Base-by-base conservation (phyloP, 768 basidiomycete genomes). In the Russula abietina region DNA sequence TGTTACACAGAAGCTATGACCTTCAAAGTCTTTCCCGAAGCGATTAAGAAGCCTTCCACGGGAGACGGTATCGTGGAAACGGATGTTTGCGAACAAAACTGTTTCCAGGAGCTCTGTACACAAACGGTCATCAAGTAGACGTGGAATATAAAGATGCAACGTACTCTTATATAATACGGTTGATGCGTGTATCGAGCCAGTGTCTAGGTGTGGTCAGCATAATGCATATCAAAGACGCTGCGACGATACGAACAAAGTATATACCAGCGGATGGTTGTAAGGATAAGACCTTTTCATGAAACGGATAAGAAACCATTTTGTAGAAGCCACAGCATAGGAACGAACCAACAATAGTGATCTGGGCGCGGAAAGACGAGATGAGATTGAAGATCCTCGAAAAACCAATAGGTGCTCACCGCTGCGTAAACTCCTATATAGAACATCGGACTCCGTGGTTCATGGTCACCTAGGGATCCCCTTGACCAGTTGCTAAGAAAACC, bases 11-110 rank as follows among this genome's bases (percentile, higher is more conserved):
- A 30, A 12, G 3, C 4, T 28, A 60, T 24, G 64, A 75, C 80
- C 89, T 76, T 94, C 92, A 60, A 95, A 89, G 71, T 95, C 93
- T 72, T 95, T 95, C 48, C 93, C 93, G 65, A 90, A 89, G 51
- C 92, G 78, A 67, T 94, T 92, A 41, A 94, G 73, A 11, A 91
- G 75, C 2, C 93, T 84, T 6, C 94, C 94, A 41, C 91, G 83
- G 55, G 88, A 91, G 2, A 91, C 83, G 0, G 93, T 97, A 70
- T 97, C 94, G 68, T 96, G 94, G 79, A 97, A 96, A 46, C 93
- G 83, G 60, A 96, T 86, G 51, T 91, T 84, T 9, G 93, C 91
- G 69, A 94, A 94, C 1, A 97, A 76, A 3, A 96, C 86, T 0
- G 85, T 73, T 70, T 95, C 88, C 30, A 95, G 75, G 43, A 95